phyloP scores from a whole-genome alignment of 805 yeast genomes.

The Candida gorgasii region DNA sequence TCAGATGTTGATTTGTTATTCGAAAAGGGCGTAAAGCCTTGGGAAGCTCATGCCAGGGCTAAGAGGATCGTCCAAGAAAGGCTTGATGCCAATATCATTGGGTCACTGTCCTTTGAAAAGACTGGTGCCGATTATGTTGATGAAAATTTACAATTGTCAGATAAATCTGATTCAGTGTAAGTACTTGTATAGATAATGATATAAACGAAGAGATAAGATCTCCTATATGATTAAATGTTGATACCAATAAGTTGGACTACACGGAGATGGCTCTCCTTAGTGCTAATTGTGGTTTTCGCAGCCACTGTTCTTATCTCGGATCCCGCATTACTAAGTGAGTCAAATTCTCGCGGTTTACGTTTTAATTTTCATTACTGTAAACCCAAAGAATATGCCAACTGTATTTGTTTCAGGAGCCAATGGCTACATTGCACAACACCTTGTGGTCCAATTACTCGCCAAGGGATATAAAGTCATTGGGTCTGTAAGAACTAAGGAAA shows the following conservation, averaged over 20 bases:
- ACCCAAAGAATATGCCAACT: constrained; percentile 9
- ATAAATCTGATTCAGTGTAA: too few relatives aligned
- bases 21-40: constrained; percentile 29
- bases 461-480: constrained; percentile 51
- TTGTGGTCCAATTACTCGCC: constrained; percentile 41
- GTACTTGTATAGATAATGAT: too few relatives aligned
- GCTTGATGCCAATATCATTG: background rate
- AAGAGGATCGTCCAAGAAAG: constrained; percentile 15
- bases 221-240: too few relatives aligned
- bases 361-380: too few relatives aligned
- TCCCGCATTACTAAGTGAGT: too few relatives aligned
- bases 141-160: too few relatives aligned
- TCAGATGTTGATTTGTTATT: constrained; percentile 34
- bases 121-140: constrained; percentile 7
- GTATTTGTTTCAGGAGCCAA: constrained; percentile 49
- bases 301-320: too few relatives aligned
- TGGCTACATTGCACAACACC: constrained; percentile 56
- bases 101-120: constrained; percentile 11
- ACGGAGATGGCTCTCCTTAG: too few relatives aligned
- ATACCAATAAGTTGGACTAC: too few relatives aligned
- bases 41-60: constrained; percentile 32
- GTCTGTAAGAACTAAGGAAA: constrained; percentile 47
- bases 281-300: too few relatives aligned
- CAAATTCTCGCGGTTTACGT: too few relatives aligned
- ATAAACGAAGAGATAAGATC: too few relatives aligned